Evolutionary conservation across 352 stramenopile species (phyloP).

Genomic region (Pythium phragmitis): DNA sequence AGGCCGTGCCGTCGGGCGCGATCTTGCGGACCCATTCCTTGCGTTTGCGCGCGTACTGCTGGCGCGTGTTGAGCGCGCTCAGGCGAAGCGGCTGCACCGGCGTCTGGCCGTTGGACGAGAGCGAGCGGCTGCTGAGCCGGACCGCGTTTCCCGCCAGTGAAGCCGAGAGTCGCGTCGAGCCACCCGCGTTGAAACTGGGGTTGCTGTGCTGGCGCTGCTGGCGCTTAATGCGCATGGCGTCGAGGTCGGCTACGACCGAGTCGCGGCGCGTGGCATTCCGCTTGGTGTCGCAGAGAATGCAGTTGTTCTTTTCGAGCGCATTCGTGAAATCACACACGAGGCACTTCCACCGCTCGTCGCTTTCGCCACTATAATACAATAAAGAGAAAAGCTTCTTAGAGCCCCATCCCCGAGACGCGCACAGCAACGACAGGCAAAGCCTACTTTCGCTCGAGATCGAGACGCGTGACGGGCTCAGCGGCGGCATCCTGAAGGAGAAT

Average conservation of each 20-base stretch:
- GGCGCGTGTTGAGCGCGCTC: constrained; percentile 66
- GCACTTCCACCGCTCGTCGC: constrained; percentile 76
- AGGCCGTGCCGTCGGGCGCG: constrained; percentile 59
- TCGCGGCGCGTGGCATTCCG: constrained; percentile 36
- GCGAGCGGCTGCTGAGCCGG: constrained; percentile 27
- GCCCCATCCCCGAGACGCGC: neutral
- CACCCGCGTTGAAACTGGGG: constrained; percentile 8
- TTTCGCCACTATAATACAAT: constrained; percentile 31
- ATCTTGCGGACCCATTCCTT: constrained; percentile 81
- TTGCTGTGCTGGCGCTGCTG: constrained; percentile 13
- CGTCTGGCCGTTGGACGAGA: constrained; percentile 26
- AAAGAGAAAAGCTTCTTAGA: neutral
- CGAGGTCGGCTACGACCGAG: constrained; percentile 24
- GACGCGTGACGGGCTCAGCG: constrained; percentile 56
- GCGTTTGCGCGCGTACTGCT: constrained; percentile 72
- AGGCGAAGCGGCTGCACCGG: constrained; percentile 31
- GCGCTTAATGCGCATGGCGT: constrained; percentile 29
- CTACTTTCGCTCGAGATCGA: constrained; percentile 74
- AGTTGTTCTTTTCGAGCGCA: constrained; percentile 53
- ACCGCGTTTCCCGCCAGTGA: constrained; percentile 1
- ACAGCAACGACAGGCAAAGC: constrained; percentile 2
- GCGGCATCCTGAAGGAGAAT: constrained; percentile 32
- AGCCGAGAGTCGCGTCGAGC: constrained; percentile 7
- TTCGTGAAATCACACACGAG: constrained; percentile 82
- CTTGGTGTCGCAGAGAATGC: constrained; percentile 74